Evolutionary conservation across 2,329 filamentous ascomycete species (phyloP), one percentile per base, ranked within the genome.

Genomic region (Orbilia ellipsospora): DNA sequence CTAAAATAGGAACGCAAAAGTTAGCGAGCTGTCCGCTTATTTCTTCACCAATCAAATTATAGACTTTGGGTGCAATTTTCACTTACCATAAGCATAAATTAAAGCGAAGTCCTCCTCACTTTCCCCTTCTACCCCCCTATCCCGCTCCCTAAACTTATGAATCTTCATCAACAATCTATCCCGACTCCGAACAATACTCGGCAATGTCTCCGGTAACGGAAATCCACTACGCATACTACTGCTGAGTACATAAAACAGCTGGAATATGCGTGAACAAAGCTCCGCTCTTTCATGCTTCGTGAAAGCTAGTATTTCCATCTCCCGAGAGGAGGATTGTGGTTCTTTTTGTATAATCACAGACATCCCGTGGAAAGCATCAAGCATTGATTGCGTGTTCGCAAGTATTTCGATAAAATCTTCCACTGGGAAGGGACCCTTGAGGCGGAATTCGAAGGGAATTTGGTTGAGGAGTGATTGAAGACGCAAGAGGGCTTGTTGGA

Each of bases 301-400:
- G 81, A 92, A 93, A 77, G 88, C 86, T 44, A 99, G 84, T 44
- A 98, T 87, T 7, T 90, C 90, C 67, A 90, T 89, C 83, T 98
- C 94, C 2, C 94, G 94, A 26, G 90, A 88, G 1, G 90, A 93
- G 0, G 92, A 87, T 44, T 87, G 87, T 10, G 90, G 85, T 73
- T 94, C 92, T 80, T 94, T 94, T 80, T 91, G 87, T 44, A 96
- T 93, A 77, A 97, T 90, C 10, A 97, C 88, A 77, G 94, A 96
- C 92, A 99, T 97, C 61, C 94, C 93, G 80, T 98, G 94, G 82
- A 99, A 97, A 44, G 92, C 90, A 82, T 97, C 94, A 3, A 98
- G 88, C 83, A 97, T 92, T 62, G 91, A 89, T 77, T 90, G 90
- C 0, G 94, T 97, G 8, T 90, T 90, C 20, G 88, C 87, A 81